phyloP scores from a whole-genome alignment of 176 grass and related monocot species.

The Saccharum spontaneum region DNA sequence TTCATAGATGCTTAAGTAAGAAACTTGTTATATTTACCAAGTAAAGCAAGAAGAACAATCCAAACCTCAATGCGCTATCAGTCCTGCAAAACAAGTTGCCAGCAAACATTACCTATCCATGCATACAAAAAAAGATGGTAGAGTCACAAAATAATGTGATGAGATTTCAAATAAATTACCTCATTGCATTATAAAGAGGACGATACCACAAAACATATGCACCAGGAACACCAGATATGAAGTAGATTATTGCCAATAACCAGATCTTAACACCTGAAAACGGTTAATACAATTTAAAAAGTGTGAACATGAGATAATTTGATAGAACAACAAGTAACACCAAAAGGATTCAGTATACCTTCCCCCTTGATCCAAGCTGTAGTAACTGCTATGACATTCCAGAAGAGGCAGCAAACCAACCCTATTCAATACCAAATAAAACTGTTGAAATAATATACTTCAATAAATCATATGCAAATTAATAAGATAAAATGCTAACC shows the following conservation, averaged over 20 bases:
- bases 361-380: constrained; percentile 96
- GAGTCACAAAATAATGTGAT: not conserved
- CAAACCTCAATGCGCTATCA: constrained; percentile 91
- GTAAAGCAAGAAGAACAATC: constrained; percentile 98
- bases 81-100: constrained; percentile 68
- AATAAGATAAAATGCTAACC: constrained; percentile 11
- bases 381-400: constrained; percentile 95
- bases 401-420: constrained; percentile 77
- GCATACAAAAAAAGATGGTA: constrained; percentile 5
- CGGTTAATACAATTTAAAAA: constrained; percentile 14
- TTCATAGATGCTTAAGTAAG: constrained; percentile 10
- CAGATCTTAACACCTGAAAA: constrained; percentile 93
- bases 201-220: constrained; percentile 97
- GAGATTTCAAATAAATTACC: constrained; percentile 51
- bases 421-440: constrained; percentile 57
- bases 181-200: constrained; percentile 97
- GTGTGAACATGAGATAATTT: constrained; percentile 10
- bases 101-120: constrained; percentile 25
- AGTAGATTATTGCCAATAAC: constrained; percentile 97
- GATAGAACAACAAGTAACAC: not conserved
- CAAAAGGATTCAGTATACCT: constrained; percentile 50
- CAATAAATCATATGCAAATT: not conserved
- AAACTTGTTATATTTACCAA: constrained; percentile 43
- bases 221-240: constrained; percentile 93
- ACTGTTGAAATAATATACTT: not conserved